Percentiles rank a stretch among this genome's conserved stretches.
These are phyloP conservation scores for Ogataea allantospora DNA, from an alignment of 805 yeast species.

Conservation along the genomic window DNA sequence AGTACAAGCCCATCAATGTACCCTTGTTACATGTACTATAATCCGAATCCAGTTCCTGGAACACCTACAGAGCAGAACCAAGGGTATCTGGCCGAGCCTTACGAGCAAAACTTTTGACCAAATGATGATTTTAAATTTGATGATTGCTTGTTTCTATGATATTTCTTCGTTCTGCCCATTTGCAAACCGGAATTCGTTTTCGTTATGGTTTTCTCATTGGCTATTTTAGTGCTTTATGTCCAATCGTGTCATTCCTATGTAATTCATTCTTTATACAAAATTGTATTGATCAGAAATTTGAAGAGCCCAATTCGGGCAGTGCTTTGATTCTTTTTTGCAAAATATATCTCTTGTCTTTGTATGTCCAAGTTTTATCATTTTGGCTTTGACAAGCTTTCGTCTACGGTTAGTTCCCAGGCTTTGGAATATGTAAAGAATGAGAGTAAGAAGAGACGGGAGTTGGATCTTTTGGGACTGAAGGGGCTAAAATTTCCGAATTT, in stretches of 20 bases:
- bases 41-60: constrained; percentile 26
- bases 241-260: constrained; percentile 2
- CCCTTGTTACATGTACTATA: constrained; percentile 34
- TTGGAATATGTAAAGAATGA: constrained; percentile 7
- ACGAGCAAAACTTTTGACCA: constrained; percentile 16
- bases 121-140: neutral
- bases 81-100: constrained; percentile 16
- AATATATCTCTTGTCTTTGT: neutral
- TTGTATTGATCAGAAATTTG: neutral
- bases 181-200: constrained; percentile 1
- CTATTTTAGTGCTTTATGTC: neutral
- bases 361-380: constrained; percentile 13
- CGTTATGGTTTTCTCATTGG: neutral
- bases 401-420: constrained; percentile 3
- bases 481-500: constrained; percentile 13
- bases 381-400: constrained; percentile 17
- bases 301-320: constrained; percentile 1
- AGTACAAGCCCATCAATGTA: constrained; percentile 26
- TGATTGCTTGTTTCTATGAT: constrained; percentile 5
- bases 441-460: constrained; percentile 1
- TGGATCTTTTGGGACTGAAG: constrained; percentile 3
- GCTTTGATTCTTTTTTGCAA: neutral
- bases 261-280: constrained; percentile 3
- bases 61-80: constrained; percentile 18
- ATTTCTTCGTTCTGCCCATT: neutral